Evolutionary conservation across 441 rosid genomes (phyloP).

Genomic region (Erodium trifolium): DNA sequence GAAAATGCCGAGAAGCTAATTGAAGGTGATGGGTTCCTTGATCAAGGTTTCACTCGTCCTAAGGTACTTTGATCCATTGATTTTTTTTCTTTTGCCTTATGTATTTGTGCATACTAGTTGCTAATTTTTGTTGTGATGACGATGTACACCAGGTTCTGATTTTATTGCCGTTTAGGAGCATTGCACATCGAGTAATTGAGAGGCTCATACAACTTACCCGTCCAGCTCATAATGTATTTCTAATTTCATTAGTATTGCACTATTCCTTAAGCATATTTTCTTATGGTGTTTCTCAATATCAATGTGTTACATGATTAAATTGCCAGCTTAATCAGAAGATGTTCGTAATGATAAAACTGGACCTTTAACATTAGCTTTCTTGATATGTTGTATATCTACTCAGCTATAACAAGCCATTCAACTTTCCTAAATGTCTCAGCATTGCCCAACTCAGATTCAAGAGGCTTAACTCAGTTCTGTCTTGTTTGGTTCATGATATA

Average conservation of each 20-base stretch:
- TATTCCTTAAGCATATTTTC: slow-evolving; percentile 15
- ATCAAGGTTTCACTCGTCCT: slow-evolving; percentile 95
- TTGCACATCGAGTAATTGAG: slow-evolving; percentile 62
- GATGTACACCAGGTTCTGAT: slow-evolving; percentile 55
- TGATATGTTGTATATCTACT: background rate
- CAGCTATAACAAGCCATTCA: background rate
- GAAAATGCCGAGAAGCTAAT: slow-evolving; percentile 42
- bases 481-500: too few species aligned
- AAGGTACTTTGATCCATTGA: slow-evolving; percentile 41
- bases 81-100: background rate
- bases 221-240: slow-evolving; percentile 56
- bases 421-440: background rate
- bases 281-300: slow-evolving; percentile 1
- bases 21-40: slow-evolving; percentile 53
- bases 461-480: too few species aligned
- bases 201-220: slow-evolving; percentile 79
- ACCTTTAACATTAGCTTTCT: background rate
- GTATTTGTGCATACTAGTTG: background rate
- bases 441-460: too few species aligned
- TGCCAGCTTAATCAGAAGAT: slow-evolving; percentile 6
- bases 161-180: slow-evolving; percentile 64
- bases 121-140: slow-evolving; percentile 13
- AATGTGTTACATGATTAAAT: background rate
- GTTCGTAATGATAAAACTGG: background rate
- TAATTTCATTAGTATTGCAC: slow-evolving; percentile 12